These are phyloP conservation scores for Botrytis galanthina DNA, from an alignment of 2,329 filamentous ascomycete genomes.

Conservation along the genomic window DNA sequence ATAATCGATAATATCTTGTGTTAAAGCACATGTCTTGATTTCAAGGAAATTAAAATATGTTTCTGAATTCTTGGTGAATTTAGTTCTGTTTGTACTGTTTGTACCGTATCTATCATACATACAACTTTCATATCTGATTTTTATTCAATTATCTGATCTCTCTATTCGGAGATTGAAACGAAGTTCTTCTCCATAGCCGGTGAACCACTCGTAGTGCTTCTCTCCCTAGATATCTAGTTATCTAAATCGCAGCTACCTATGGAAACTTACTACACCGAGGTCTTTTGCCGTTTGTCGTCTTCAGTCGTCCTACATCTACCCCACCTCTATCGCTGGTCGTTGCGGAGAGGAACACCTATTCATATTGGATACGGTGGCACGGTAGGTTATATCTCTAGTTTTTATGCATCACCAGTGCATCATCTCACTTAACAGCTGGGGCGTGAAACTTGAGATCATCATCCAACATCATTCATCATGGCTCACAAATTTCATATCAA, in stretches of 20 bases:
- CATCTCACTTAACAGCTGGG: background rate
- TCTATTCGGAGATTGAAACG: background rate
- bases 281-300: background rate
- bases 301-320: background rate
- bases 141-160: background rate
- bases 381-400: background rate
- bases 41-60: background rate
- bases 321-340: background rate
- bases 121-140: background rate
- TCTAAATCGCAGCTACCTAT: background rate
- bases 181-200: background rate
- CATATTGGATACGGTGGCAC: background rate
- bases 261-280: background rate
- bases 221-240: too few species aligned
- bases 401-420: background rate
- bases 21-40: background rate
- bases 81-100: background rate
- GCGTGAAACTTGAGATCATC: background rate
- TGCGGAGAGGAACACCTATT: background rate
- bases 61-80: background rate
- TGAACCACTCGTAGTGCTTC: background rate
- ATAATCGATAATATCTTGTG: background rate
- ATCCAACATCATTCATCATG: slow-evolving; percentile 18
- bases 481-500: slow-evolving; percentile 27
- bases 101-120: background rate